Percentiles rank a stretch among this genome's conserved stretches.
Conservation (phyloP, 2,329 filamentous ascomycete genomes). For the Aspergillus sp. region DNA sequence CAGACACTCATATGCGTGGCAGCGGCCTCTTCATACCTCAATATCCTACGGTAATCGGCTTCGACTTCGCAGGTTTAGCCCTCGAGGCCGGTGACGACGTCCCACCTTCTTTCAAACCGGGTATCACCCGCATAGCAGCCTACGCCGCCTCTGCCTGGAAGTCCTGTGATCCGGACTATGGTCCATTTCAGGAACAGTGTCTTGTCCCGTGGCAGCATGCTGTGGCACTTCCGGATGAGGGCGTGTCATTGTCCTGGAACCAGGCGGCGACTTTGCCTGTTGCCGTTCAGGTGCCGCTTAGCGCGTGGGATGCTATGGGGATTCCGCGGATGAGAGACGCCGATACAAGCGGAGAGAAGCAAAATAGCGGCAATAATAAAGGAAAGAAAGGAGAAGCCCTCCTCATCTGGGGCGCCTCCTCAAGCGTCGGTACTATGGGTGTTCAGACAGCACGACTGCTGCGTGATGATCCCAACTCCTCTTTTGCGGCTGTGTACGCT, state of each 20-base stretch:
- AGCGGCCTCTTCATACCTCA: constrained; percentile 41
- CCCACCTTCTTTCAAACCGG: constrained; percentile 28
- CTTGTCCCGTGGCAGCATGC: constrained; percentile 46
- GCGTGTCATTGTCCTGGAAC: constrained; percentile 36
- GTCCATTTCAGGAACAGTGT: constrained; percentile 47
- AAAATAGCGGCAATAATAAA: too few species aligned
- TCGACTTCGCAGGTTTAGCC: constrained; percentile 47
- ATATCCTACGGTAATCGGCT: constrained; percentile 42
- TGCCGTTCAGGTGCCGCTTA: constrained; percentile 37
- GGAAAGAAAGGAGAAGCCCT: constrained; percentile 31
- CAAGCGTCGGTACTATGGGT: constrained; percentile 48
- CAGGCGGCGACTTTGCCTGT: constrained; percentile 44
- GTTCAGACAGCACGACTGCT: constrained; percentile 43
- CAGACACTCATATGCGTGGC: constrained; percentile 46
- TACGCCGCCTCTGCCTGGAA: constrained; percentile 45
- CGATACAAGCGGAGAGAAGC: neutral
- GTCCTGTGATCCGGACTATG: constrained; percentile 47
- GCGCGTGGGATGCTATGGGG: constrained; percentile 42
- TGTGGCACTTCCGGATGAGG: constrained; percentile 32
- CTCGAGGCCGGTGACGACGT: constrained; percentile 44
- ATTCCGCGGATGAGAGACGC: constrained; percentile 26
- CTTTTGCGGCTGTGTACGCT: constrained; percentile 44
- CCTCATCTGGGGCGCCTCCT: constrained; percentile 47
- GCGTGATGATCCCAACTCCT: constrained; percentile 31
- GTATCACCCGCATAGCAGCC: constrained; percentile 41